A percentile compares a stretch with the other conserved stretches of the same genome.
Conservation (phyloP, 192 early-diverging fungal species). For the Coemansia sp. region DNA sequence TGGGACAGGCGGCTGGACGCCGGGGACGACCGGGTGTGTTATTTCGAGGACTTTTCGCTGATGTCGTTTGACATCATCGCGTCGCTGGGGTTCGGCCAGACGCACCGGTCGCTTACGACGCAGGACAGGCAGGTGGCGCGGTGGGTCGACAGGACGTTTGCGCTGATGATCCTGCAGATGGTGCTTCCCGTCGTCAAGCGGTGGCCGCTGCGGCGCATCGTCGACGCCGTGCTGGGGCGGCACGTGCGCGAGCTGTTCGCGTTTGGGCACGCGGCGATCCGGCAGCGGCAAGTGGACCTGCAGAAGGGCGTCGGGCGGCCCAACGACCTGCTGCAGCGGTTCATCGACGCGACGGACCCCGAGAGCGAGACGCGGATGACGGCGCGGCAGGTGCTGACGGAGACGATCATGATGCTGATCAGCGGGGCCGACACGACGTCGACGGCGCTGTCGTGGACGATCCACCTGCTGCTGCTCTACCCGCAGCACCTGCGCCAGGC, state of each 20-base stretch:
- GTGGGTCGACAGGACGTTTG: conserved; percentile 39
- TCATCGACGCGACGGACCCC: conserved; percentile 40
- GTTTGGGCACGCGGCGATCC: conserved; percentile 21
- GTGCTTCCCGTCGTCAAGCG: conserved; percentile 22
- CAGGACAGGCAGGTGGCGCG: conserved; percentile 10
- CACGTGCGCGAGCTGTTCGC: conserved; percentile 26
- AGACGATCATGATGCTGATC: conserved; percentile 35
- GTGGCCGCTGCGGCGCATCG: conserved; percentile 15
- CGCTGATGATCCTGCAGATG: conserved; percentile 38
- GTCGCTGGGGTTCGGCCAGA: conserved; percentile 32
- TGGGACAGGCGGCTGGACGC: conserved; percentile 21
- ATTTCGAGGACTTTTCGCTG: conserved; percentile 23
- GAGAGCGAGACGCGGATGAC: conserved; percentile 27
- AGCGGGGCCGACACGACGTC: conserved; percentile 41
- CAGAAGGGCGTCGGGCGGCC: conserved; percentile 4
- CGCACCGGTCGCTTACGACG: conserved; percentile 26
- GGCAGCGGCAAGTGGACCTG: conserved; percentile 18
- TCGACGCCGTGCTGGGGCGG: conserved; percentile 4
- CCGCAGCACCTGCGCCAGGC: conserved; percentile 17
- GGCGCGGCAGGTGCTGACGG: conserved; percentile 25
- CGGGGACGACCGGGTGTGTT: conserved; percentile 8
- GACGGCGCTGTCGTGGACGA: conserved; percentile 25
- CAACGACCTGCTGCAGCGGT: conserved; percentile 33
- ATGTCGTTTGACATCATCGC: conserved; percentile 41
- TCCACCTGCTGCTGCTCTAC: conserved; percentile 42